Conservation (phyloP, 2,329 filamentous ascomycete species). For the Penicillium sumatraense region DNA sequence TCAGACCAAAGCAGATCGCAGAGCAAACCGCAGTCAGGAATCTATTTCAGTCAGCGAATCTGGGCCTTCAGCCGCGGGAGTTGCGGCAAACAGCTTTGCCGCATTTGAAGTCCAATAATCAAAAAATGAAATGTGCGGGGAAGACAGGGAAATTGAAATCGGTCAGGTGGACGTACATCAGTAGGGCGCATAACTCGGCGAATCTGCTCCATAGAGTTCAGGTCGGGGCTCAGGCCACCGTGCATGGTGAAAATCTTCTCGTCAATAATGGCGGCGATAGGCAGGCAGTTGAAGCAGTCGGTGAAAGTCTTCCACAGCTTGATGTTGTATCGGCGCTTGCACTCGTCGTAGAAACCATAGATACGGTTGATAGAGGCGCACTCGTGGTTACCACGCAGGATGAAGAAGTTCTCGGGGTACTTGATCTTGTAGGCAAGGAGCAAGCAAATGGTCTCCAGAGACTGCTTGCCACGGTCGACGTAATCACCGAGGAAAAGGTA, state of each 20-base stretch:
- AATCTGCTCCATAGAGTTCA: conserved; percentile 99
- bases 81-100: conserved; percentile 24
- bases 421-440: conserved; percentile 99
- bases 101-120: conserved; percentile 11
- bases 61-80: conserved; percentile 38
- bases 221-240: conserved; percentile 91
- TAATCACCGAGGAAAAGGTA: conserved; percentile 99
- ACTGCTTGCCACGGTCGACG: conserved; percentile 98
- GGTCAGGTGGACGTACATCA: conserved; percentile 76
- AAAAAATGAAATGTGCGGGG: conserved; percentile 3
- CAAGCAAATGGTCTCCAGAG: conserved; percentile 96
- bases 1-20: conserved; percentile 99
- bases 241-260: conserved; percentile 99
- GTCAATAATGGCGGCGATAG: conserved; percentile 97
- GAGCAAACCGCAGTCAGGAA: conserved; percentile 94
- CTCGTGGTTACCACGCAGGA: conserved; percentile 97
- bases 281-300: conserved; percentile 98
- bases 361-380: conserved; percentile 99
- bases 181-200: conserved; percentile 98
- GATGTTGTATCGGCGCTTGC: conserved; percentile 98
- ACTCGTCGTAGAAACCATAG: conserved; percentile 99
- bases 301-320: conserved; percentile 99
- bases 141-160: conserved; percentile 4
- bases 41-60: conserved; percentile 64
- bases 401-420: conserved; percentile 99